Evolutionary conservation across 495 filamentous ascomycete genomes (phyloP).

Genomic region (Penicillium antarcticum): DNA sequence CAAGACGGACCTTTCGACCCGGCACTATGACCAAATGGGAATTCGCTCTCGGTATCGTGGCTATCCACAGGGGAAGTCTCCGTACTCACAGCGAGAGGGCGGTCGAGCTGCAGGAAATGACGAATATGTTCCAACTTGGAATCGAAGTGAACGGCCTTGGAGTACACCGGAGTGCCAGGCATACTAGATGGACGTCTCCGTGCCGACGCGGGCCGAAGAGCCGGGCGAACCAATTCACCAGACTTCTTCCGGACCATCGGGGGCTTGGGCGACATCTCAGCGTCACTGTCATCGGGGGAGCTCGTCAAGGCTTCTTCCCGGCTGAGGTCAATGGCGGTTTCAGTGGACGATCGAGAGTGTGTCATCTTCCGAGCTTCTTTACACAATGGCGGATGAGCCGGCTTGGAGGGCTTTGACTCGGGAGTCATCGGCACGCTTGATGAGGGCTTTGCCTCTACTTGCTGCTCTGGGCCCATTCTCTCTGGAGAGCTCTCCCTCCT

Average conservation of each 20-base stretch:
- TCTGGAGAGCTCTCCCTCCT: conserved; percentile 61
- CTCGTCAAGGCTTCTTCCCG: conserved; percentile 53
- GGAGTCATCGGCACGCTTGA: conserved; percentile 13
- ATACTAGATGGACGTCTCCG: conserved; percentile 86
- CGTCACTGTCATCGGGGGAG: conserved; percentile 64
- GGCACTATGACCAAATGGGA: conserved; percentile 68
- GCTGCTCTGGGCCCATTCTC: conserved; percentile 35
- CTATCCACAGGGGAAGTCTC: conserved; percentile 90
- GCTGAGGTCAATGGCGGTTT: conserved; percentile 56
- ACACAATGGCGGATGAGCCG: conserved; percentile 40
- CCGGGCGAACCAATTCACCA: conserved; percentile 91
- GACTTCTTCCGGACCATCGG: conserved; percentile 97
- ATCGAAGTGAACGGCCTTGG: conserved; percentile 95
- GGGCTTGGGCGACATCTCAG: conserved; percentile 58
- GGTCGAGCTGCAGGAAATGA: conserved; percentile 90
- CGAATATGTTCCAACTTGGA: conserved; percentile 90
- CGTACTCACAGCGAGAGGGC: conserved; percentile 90
- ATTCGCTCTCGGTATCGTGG: conserved; percentile 79
- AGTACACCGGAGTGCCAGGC: conserved; percentile 94
- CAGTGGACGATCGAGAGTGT: conserved; percentile 83
- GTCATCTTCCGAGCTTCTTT: conserved; percentile 63
- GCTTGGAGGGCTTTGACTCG: conserved; percentile 8
- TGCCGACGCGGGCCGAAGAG: conserved; percentile 68
- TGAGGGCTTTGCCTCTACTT: conserved; percentile 30
- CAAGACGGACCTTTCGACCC: conserved; percentile 49